Base-by-base conservation (phyloP, 352 stramenopile species). In the Phytophthora fragariae region DNA sequence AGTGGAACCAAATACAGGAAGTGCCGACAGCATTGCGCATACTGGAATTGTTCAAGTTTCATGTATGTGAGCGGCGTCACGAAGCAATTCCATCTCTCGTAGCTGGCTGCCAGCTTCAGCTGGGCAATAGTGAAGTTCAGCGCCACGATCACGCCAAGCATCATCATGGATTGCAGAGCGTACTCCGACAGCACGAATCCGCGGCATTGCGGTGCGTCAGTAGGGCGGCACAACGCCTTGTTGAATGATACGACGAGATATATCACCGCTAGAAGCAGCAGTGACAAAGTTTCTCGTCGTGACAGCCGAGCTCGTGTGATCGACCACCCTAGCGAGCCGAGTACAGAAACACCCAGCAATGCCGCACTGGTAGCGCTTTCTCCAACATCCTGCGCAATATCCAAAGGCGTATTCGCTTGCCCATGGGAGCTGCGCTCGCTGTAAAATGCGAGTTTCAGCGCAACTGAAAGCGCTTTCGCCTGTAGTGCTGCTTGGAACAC, bases 21-120 rank as follows among this genome's bases (percentile, higher is more conserved):
- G 37, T 44, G 10, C 37, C 11, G 15, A 44, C 2, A 17, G 1
- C 37, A 17, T 15, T 27, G 7, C 14, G 75, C 80, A 21, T 63
- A 91, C 84, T 85, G 75, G 50, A 90, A 90, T 62, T 91, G 84
- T n/a, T 86, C 81, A 50, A 93, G 81, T 59, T 90, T 90, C 77
- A 90, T 90, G 66, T 92, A 90, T 19, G 79, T 85, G 24, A 91
- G 66, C 15, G 86, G 82, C 0, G 83, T 89, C 33, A 87, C 76
- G 60, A 77, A 78, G 57, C 81, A 81, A 61, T 90, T 84, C 86
- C 86, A 93, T 17, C 84, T 77, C 27, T 77, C 74, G 57, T 87
- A 83, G 11, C 81, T 83, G 15, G 89, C 60, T 19, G 76, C 66
- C 21, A 81, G 61, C 2, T 81, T 79, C 29, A 93, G 64, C 49